Evolutionary conservation across 352 stramenopile species (phyloP).

Genomic region (Blastocystis sp.): DNA sequence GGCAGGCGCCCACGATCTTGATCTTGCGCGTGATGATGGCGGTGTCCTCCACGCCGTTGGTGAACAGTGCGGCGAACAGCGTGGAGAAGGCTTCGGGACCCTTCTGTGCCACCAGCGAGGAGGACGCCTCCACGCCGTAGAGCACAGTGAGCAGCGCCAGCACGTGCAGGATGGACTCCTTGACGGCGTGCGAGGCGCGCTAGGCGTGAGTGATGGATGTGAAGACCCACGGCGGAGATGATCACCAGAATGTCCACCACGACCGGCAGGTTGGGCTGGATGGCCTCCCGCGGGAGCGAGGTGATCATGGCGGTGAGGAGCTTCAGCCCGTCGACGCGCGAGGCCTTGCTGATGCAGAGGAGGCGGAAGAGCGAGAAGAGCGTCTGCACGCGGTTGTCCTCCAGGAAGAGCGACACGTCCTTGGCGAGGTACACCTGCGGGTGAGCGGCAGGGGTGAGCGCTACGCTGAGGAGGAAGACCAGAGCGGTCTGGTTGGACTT

Average conservation of each 20-base stretch:
- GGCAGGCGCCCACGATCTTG: not conserved
- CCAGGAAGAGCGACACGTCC: not conserved
- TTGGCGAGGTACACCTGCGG: constrained; percentile 9
- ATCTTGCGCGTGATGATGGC: constrained; percentile 16
- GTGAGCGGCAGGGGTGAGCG: not conserved
- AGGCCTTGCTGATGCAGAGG: not conserved
- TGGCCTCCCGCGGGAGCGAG: not conserved
- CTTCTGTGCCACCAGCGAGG: not conserved
- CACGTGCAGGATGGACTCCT: constrained; percentile 6
- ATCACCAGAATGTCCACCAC: constrained; percentile 9
- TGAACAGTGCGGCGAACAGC: constrained; percentile 34
- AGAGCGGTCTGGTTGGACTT: constrained; percentile 48
- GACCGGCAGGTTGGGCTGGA: constrained; percentile 17
- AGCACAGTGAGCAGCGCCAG: constrained; percentile 27
- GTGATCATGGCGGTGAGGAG: constrained; percentile 19
- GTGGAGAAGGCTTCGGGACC: not conserved
- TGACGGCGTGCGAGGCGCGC: constrained; percentile 34
- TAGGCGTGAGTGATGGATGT: not conserved
- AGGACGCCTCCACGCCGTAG: not conserved
- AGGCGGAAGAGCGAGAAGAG: constrained; percentile 42
- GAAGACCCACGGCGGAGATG: not conserved
- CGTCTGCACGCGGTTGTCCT: not conserved
- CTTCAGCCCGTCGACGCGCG: constrained; percentile 44
- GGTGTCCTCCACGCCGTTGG: constrained; percentile 20
- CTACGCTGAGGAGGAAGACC: constrained; percentile 41